A percentile compares a stretch with the other conserved stretches of the same genome.
Evolutionary conservation across 1,139 yeast species (phyloP).

Genomic region (Candida pseudocylindracea): DNA sequence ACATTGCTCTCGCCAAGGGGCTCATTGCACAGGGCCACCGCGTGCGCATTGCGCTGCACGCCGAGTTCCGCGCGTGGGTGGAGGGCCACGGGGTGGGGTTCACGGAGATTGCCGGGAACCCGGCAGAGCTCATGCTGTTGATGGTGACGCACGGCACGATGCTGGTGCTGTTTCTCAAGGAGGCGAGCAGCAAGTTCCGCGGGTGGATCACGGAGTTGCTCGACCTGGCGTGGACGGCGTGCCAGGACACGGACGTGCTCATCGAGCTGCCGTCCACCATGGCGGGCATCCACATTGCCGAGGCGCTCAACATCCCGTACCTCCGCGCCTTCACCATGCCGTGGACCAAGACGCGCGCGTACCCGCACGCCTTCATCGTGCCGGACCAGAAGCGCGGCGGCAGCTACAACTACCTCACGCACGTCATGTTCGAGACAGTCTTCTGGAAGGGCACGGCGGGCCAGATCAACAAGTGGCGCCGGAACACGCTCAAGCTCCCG

Average conservation of each 20-base stretch:
- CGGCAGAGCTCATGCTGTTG: constrained; percentile 74
- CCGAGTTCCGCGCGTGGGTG: constrained; percentile 63
- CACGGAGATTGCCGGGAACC: constrained; percentile 72
- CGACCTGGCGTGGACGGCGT: constrained; percentile 59
- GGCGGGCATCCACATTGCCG: constrained; percentile 92
- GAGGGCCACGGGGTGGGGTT: constrained; percentile 42
- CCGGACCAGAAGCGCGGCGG: constrained; percentile 91
- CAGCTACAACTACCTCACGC: constrained; percentile 76
- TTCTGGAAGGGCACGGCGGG: constrained; percentile 90
- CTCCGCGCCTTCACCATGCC: constrained; percentile 97
- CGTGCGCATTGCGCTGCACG: constrained; percentile 71
- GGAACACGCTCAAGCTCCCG: constrained; percentile 34
- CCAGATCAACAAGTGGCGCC: constrained; percentile 79
- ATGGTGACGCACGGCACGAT: constrained; percentile 85
- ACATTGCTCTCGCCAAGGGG: constrained; percentile 73
- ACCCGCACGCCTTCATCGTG: constrained; percentile 89
- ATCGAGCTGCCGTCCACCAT: constrained; percentile 91
- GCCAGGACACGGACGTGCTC: constrained; percentile 62
- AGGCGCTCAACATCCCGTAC: constrained; percentile 72
- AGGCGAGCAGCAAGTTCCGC: constrained; percentile 58
- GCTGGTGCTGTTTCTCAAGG: constrained; percentile 63
- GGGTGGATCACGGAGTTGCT: constrained; percentile 65
- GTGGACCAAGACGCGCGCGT: constrained; percentile 88
- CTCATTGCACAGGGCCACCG: constrained; percentile 58
- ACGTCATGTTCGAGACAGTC: constrained; percentile 76